phyloP scores from a whole-genome alignment of 768 basidiomycete genomes.

The Termitomyces titanicus region DNA sequence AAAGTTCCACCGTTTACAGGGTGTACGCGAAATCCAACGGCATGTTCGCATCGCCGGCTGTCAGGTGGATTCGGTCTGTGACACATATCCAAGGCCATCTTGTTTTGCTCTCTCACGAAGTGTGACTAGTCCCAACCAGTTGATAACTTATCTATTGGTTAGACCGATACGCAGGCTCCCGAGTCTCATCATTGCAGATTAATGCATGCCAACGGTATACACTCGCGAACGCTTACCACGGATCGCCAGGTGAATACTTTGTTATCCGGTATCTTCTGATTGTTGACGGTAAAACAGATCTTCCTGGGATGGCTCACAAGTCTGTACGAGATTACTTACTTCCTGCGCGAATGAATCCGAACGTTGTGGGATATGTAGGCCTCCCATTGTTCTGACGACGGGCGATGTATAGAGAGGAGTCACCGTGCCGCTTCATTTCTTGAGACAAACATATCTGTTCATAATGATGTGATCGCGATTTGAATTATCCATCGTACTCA shows the following conservation, averaged over 20 bases:
- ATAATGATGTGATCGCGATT: not conserved
- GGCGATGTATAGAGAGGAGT: not conserved
- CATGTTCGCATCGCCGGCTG: not conserved
- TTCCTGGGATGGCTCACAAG: not conserved
- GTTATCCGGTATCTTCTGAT: not conserved
- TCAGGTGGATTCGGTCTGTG: not conserved
- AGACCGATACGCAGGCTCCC: not conserved
- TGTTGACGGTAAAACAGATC: not conserved
- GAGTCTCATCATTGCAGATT: not conserved
- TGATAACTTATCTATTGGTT: not conserved
- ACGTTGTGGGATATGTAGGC: too few species aligned
- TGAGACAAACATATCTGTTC: not conserved
- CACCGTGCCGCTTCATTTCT: not conserved
- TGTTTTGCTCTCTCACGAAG: too few species aligned
- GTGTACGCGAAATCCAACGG: not conserved
- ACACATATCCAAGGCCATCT: too few species aligned
- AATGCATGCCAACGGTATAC: too few species aligned
- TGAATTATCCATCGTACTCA: too few species aligned
- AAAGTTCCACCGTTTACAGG: not conserved
- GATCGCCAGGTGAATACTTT: not conserved
- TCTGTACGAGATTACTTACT: too few species aligned
- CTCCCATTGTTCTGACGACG: too few species aligned
- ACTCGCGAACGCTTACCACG: not conserved
- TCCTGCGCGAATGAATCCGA: not conserved
- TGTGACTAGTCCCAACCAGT: too few species aligned